Percentiles rank a stretch among this genome's conserved stretches.
Evolutionary conservation across 2,329 filamentous ascomycete species (phyloP).

Genomic region (Ceratocystis ficicola): DNA sequence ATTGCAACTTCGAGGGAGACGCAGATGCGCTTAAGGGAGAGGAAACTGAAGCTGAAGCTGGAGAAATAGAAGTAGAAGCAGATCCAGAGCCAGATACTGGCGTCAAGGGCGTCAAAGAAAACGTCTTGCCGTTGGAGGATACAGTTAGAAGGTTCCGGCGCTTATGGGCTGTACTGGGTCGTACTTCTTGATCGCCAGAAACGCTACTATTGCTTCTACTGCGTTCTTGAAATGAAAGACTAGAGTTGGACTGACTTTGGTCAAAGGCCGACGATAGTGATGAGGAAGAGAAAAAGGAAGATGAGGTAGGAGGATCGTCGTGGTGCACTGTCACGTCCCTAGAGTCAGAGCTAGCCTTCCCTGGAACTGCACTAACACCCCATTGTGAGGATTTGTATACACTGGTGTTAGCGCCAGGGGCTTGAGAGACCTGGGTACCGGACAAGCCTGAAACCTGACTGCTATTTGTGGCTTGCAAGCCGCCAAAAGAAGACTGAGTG

Average conservation of each 20-base stretch:
- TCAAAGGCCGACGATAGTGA: neutral
- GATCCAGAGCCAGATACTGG: conserved; percentile 24
- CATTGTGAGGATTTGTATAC: conserved; percentile 11
- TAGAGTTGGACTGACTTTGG: conserved; percentile 16
- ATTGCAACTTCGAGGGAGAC: conserved; percentile 12
- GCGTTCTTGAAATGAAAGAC: neutral
- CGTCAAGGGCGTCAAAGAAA: conserved; percentile 37
- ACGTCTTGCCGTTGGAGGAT: conserved; percentile 44
- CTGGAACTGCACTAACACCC: conserved; percentile 11
- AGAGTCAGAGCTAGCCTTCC: conserved; percentile 16
- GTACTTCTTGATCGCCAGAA: conserved; percentile 11
- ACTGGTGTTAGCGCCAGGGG: conserved; percentile 10
- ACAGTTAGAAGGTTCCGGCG: conserved; percentile 38
- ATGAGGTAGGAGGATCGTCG: conserved; percentile 20
- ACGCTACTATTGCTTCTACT: conserved; percentile 4
- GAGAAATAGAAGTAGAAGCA: conserved; percentile 15
- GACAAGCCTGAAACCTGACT: conserved; percentile 19
- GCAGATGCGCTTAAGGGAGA: conserved; percentile 23
- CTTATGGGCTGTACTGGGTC: conserved; percentile 21
- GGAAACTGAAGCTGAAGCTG: conserved; percentile 21
- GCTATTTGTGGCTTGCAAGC: neutral
- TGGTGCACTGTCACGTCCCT: conserved; percentile 2
- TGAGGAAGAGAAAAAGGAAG: conserved; percentile 16
- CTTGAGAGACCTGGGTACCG: conserved; percentile 12
- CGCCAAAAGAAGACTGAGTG: conserved; percentile 13